Conservation (phyloP, 2,329 filamentous ascomycete genomes). For the Claviceps sorghi region DNA sequence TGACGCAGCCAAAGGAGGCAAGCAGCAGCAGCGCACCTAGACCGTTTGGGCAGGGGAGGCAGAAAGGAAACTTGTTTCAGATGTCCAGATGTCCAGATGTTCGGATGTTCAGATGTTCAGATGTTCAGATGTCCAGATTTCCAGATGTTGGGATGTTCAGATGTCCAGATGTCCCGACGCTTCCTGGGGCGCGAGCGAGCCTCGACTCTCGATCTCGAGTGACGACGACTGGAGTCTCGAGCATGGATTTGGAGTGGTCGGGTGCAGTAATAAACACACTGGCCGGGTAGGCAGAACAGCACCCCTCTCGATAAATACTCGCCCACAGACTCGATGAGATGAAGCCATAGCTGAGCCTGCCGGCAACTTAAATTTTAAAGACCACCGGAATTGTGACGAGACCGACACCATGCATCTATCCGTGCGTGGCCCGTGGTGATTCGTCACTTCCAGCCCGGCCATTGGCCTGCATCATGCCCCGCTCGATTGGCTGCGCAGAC, state of each 20-base stretch:
- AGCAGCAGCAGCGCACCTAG: not conserved
- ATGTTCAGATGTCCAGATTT: not conserved
- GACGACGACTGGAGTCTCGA: not conserved
- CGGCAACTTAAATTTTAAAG: not conserved
- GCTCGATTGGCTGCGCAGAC: not conserved
- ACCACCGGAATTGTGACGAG: not conserved
- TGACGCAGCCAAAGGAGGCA: slow-evolving; percentile 1
- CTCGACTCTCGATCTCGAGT: not conserved
- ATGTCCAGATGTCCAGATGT: not conserved
- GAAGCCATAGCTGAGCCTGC: slow-evolving; percentile 1
- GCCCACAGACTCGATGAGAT: not conserved
- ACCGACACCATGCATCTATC: slow-evolving; percentile 5
- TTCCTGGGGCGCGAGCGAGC: not conserved
- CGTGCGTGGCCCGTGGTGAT: slow-evolving; percentile 1
- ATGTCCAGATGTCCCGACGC: no score
- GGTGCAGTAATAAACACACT: not conserved
- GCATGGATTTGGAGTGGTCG: not conserved
- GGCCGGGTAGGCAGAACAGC: not conserved
- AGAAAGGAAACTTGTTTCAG: not conserved
- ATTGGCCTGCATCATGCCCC: not conserved
- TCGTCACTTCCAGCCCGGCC: not conserved
- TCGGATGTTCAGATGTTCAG: no score
- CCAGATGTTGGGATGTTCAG: no score
- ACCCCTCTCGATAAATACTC: not conserved
- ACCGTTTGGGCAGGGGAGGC: not conserved